These are phyloP conservation scores for Catharanthus roseus DNA, from an alignment of 257 asterid genomes.

Conservation along the genomic window DNA sequence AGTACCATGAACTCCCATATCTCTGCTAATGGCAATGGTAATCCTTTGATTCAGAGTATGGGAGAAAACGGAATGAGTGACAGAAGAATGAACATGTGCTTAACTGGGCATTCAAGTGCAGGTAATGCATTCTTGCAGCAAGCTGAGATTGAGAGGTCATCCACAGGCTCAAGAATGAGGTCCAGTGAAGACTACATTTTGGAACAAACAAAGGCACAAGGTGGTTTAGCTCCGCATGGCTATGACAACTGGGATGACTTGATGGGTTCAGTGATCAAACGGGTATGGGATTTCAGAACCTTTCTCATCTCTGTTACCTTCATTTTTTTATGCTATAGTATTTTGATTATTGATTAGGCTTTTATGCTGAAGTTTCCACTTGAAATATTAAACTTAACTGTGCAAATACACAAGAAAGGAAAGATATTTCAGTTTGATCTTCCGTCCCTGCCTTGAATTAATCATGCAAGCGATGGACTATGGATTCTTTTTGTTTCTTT, in stretches of 20 bases:
- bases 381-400: not conserved
- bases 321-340: not conserved
- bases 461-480: too few relatives aligned
- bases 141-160: slow-evolving; percentile 29
- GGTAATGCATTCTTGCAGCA: slow-evolving; percentile 39
- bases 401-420: not conserved
- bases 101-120: slow-evolving; percentile 39
- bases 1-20: slow-evolving; percentile 35
- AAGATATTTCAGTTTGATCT: not conserved
- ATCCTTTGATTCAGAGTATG: slow-evolving; percentile 32
- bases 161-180: slow-evolving; percentile 30
- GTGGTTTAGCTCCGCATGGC: slow-evolving; percentile 40
- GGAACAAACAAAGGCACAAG: slow-evolving; percentile 51
- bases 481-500: not conserved
- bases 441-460: too few relatives aligned
- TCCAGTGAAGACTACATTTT: slow-evolving; percentile 40
- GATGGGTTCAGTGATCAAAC: slow-evolving; percentile 57
- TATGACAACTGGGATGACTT: slow-evolving; percentile 70
- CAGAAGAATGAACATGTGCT: slow-evolving; percentile 42
- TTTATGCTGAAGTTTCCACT: not conserved
- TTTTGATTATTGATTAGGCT: not conserved
- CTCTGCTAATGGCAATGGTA: slow-evolving; percentile 30
- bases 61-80: slow-evolving; percentile 32
- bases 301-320: slow-evolving; percentile 9
- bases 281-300: slow-evolving; percentile 34